Conservation (phyloP, 2,329 filamentous ascomycete species). For the Sarocladium kiliense region DNA sequence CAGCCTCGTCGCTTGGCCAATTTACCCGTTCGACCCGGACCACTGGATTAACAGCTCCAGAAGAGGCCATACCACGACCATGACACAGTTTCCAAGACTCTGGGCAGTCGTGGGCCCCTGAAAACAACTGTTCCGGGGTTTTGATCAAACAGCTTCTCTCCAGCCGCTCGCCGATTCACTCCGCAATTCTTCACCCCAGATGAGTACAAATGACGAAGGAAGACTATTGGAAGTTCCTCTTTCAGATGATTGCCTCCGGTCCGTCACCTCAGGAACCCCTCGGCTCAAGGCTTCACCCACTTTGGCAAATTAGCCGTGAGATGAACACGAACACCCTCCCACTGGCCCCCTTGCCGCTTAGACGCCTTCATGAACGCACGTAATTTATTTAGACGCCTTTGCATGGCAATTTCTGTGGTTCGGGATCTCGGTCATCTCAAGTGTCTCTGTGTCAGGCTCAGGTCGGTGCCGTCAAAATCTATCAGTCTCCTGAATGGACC, state of each 20-base stretch:
- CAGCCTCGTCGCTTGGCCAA: neutral
- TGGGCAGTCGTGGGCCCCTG: neutral
- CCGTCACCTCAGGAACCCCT: too few species aligned
- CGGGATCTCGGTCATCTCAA: neutral
- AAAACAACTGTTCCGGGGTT: neutral
- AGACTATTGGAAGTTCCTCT: too few species aligned
- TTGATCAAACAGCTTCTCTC: too few species aligned
- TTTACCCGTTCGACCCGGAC: neutral
- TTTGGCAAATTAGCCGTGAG: slow-evolving; percentile 1
- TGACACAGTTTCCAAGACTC: neutral
- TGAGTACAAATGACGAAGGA: too few species aligned
- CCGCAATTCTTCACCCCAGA: too few species aligned
- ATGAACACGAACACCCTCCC: neutral
- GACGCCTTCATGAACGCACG: neutral
- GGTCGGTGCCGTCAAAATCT: neutral
- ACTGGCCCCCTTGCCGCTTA: neutral
- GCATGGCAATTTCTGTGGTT: neutral
- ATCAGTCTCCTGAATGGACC: neutral
- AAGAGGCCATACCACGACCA: neutral
- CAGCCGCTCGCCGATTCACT: too few species aligned
- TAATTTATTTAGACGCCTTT: slow-evolving; percentile 6
- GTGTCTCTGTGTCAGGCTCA: neutral
- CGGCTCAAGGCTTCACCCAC: neutral
- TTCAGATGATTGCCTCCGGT: too few species aligned
- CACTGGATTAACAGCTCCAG: neutral